Evolutionary conservation across 2,329 filamentous ascomycete species (phyloP), one percentile per base, ranked within the genome.

Genomic region (Colletotrichum sp.): DNA sequence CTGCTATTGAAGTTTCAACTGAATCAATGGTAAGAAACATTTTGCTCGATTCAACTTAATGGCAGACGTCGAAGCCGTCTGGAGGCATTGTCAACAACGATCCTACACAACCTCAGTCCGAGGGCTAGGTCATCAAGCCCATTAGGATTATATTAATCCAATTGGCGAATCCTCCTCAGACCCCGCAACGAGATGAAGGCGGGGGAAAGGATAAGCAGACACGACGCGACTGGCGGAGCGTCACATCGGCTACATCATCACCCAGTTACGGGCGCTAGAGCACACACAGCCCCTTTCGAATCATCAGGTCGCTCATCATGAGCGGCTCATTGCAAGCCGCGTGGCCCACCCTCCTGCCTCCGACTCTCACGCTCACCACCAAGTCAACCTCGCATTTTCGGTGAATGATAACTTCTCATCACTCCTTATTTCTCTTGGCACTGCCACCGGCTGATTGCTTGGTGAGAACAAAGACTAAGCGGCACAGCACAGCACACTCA

Each of bases 61-160:
- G 8, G 36, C 16, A 19, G 36, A 19, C 16, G 36, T 44, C 16
- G 36, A 44, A 44, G 36, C 36, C 36, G 2, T 44, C 36, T 44
- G 0, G 16, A 19, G 8, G 0, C 16, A 44, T 44, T 1, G 1
- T 44, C 1, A 1, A 1, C 16, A 9, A 19, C 16, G 2, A 9
- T 19, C 16, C 16, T 6, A 5, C 36, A 6, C 36, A 44, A 19
- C 1, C 16, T 19, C 16, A 44, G 16, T 19, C 0, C 36, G 5
- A 44, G 16, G 16, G 36, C 16, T 0, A 44, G 19, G 39, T 7
- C 5, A 44, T n/a, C 19, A 44, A n/a, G 39, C 19, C 19, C 19
- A n/a, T 0, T 4, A 52, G 1, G 5, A 2, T 4, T 3, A 11
- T n/a, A 48, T 13, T 4, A 22, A 52, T 52, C 44, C n/a, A n/a